These are phyloP conservation scores for Ophiostoma ulmi DNA, from an alignment of 2,329 filamentous ascomycete genomes.

Conservation along the genomic window DNA sequence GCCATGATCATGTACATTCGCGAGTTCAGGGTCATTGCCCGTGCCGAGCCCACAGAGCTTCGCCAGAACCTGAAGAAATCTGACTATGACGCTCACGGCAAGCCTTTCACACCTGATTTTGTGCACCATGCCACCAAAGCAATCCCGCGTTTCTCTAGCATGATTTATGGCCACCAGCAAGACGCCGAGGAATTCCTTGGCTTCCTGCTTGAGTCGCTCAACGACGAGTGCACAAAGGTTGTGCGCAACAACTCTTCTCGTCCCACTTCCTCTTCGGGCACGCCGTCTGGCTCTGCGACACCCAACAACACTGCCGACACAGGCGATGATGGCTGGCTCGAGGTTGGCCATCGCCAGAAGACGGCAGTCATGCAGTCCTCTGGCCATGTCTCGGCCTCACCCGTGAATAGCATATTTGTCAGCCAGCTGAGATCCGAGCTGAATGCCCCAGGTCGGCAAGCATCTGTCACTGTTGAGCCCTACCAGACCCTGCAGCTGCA, in stretches of 20 bases:
- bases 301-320: constrained; percentile 32
- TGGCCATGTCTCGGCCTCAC: constrained; percentile 66
- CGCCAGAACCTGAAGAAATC: constrained; percentile 69
- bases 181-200: constrained; percentile 96
- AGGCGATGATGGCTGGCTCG: constrained; percentile 67
- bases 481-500: constrained; percentile 94
- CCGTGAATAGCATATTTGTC: constrained; percentile 90
- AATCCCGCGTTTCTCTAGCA: constrained; percentile 81
- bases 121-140: constrained; percentile 89
- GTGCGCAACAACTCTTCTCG: constrained; percentile 49
- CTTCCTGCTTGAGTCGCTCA: constrained; percentile 84
- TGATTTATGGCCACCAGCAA: constrained; percentile 95
- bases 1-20: constrained; percentile 96
- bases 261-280: constrained; percentile 39
- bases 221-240: constrained; percentile 82
- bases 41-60: constrained; percentile 69
- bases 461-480: constrained; percentile 86
- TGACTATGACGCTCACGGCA: constrained; percentile 84
- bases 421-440: constrained; percentile 87
- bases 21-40: constrained; percentile 82
- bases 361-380: constrained; percentile 80
- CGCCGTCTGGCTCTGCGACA: constrained; percentile 35
- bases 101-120: constrained; percentile 87
- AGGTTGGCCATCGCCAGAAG: constrained; percentile 90
- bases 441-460: constrained; percentile 76